phyloP scores from a whole-genome alignment of 2,329 filamentous ascomycete species.

The Aureobasidium vineae region DNA sequence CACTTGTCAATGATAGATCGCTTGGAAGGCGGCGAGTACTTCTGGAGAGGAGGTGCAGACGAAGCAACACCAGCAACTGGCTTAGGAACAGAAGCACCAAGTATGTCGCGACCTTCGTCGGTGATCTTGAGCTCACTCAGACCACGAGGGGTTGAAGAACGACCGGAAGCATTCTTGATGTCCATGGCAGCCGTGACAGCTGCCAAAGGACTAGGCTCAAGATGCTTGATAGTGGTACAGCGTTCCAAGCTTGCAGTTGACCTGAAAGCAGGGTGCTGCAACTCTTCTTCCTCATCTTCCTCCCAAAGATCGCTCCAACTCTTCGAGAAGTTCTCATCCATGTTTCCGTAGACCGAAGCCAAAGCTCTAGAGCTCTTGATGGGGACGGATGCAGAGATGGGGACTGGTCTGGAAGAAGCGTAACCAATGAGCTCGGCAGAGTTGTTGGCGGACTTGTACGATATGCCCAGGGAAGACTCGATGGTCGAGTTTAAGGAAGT shows the following conservation, averaged over 20 bases:
- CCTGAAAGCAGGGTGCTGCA: conserved; percentile 48
- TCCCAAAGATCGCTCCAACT: conserved; percentile 99
- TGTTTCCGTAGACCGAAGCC: conserved; percentile 75
- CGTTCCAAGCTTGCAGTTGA: conserved; percentile 44
- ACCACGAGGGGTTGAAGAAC: conserved; percentile 52
- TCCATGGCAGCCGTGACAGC: conserved; percentile 29
- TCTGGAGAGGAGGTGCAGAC: conserved; percentile 42
- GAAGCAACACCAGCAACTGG: conserved; percentile 35
- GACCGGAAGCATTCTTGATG: conserved; percentile 50
- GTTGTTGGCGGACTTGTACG: conserved; percentile 71
- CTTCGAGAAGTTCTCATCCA: conserved; percentile 81
- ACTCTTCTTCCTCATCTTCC: conserved; percentile 77
- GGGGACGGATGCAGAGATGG: conserved; percentile 70
- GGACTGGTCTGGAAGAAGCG: conserved; percentile 62
- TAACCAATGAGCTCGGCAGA: conserved; percentile 51
- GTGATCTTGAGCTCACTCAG: conserved; percentile 56
- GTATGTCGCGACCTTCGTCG: conserved; percentile 43
- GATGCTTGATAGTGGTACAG: conserved; percentile 49
- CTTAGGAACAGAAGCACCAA: conserved; percentile 31
- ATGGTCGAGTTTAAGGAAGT: conserved; percentile 81
- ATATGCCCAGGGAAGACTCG: conserved; percentile 76
- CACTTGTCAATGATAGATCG: conserved; percentile 74
- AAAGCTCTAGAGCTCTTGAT: conserved; percentile 61
- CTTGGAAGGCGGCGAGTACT: conserved; percentile 66
- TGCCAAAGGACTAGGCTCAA: conserved; percentile 52